phyloP scores from a whole-genome alignment of 140 eudicot species.

The Erigeron philadelphicus region DNA sequence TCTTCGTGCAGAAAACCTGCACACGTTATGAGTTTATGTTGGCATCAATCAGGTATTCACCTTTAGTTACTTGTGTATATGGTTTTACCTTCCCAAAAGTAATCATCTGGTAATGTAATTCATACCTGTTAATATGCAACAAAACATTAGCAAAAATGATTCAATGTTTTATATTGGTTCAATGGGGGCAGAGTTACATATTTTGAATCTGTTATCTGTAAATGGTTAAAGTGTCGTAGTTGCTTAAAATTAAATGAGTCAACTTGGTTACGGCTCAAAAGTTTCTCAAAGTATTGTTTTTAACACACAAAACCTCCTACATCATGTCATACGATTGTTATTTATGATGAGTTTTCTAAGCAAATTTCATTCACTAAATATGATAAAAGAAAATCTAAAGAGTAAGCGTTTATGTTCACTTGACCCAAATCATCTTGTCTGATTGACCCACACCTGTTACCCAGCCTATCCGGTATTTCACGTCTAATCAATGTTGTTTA shows the following conservation, averaged over 20 bases:
- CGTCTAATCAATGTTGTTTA: not conserved
- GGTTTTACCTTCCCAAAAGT: constrained; percentile 41
- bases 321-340: too few species aligned
- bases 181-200: not conserved
- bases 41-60: not conserved
- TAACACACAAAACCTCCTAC: too few species aligned
- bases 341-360: too few species aligned
- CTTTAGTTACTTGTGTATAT: constrained; percentile 12
- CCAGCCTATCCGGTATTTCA: not conserved
- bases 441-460: not conserved
- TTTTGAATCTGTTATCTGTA: not conserved
- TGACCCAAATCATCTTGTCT: not conserved
- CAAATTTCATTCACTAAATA: too few species aligned
- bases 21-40: constrained; percentile 19
- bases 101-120: constrained; percentile 46
- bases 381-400: too few species aligned
- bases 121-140: constrained; percentile 30
- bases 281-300: too few species aligned
- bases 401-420: too few species aligned
- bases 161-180: not conserved
- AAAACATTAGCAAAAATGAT: constrained; percentile 6
- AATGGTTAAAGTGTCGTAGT: too few species aligned
- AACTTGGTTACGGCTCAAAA: too few species aligned
- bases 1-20: constrained; percentile 40
- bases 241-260: too few species aligned